Conservation (phyloP, 2,329 filamentous ascomycete genomes). For the Phoma sp. region DNA sequence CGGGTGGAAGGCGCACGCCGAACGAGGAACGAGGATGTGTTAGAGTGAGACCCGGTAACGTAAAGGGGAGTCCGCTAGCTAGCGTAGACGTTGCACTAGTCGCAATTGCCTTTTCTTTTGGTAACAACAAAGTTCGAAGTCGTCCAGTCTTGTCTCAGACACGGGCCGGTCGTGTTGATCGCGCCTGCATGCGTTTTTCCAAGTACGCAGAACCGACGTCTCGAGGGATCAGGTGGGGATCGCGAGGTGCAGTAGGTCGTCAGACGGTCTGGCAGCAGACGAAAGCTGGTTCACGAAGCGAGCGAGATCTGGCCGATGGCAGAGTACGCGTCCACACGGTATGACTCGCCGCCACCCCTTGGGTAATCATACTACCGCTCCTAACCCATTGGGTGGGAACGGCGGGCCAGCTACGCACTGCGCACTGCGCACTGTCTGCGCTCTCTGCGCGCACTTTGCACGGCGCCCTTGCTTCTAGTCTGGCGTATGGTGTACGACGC, state of each 20-base stretch:
- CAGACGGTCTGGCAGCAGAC: conserved; percentile 13
- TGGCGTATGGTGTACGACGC: conserved; percentile 36
- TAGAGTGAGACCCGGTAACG: conserved; percentile 34
- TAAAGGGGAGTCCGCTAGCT: conserved; percentile 37
- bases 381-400: conserved; percentile 31
- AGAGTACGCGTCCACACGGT: conserved; percentile 30
- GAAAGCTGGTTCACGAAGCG: conserved; percentile 18
- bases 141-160: conserved; percentile 29
- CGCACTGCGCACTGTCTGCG: too few species aligned
- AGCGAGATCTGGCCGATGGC: conserved; percentile 25
- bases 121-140: conserved; percentile 28
- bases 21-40: conserved; percentile 28
- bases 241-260: conserved; percentile 24
- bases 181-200: conserved; percentile 2
- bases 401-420: conserved; percentile 19
- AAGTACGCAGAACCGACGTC: not conserved
- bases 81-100: conserved; percentile 20
- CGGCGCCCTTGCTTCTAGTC: conserved; percentile 32
- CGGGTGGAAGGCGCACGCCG: conserved; percentile 30
- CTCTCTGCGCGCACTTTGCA: too few species aligned
- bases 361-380: conserved; percentile 36
- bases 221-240: conserved; percentile 6
- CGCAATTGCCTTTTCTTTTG: conserved; percentile 31
- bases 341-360: conserved; percentile 38
- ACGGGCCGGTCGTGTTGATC: conserved; percentile 18